Percentiles rank a stretch among this genome's conserved stretches.
These are phyloP conservation scores for Tolypocladium pustulatum DNA, from an alignment of 2,329 filamentous ascomycete genomes.

Conservation along the genomic window DNA sequence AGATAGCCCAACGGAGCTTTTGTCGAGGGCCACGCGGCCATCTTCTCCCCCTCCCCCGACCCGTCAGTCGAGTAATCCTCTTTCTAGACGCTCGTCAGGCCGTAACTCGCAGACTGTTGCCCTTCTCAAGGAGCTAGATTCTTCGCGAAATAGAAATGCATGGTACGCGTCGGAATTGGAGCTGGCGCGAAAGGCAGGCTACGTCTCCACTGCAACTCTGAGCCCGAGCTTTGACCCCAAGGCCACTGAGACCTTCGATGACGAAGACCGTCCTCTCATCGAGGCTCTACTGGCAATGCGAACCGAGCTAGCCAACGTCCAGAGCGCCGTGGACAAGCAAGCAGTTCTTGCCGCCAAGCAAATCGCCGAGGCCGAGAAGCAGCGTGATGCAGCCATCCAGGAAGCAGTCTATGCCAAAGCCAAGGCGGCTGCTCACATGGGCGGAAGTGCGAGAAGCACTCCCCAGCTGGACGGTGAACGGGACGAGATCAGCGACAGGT, in stretches of 20 bases:
- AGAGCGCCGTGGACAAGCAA: constrained; percentile 81
- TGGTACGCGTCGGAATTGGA: constrained; percentile 97
- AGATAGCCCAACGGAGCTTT: constrained; percentile 55
- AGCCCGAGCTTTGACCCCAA: constrained; percentile 69
- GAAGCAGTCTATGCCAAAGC: constrained; percentile 95
- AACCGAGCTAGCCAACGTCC: constrained; percentile 78
- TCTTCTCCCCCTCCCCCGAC: constrained; percentile 49
- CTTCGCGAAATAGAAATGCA: constrained; percentile 74
- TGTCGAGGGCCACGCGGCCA: constrained; percentile 35
- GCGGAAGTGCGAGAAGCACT: constrained; percentile 51
- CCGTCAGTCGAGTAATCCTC: constrained; percentile 45
- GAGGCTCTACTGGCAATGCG: constrained; percentile 91
- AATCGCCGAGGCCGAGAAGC: constrained; percentile 88
- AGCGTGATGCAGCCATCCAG: constrained; percentile 85
- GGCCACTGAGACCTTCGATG: constrained; percentile 68
- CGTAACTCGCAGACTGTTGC: constrained; percentile 59
- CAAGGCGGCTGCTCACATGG: constrained; percentile 69
- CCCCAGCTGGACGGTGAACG: constrained; percentile 49
- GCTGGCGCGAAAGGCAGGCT: constrained; percentile 82
- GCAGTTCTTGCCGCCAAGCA: constrained; percentile 75
- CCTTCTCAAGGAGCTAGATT: constrained; percentile 77
- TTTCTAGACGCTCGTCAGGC: constrained; percentile 49
- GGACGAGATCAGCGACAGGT: constrained; percentile 43
- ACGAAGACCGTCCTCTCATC: constrained; percentile 84
- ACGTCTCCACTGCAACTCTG: constrained; percentile 59